Evolutionary conservation across 768 basidiomycete species (phyloP), one percentile per base, ranked within the genome.

Genomic region (Kondoa subrosea): DNA sequence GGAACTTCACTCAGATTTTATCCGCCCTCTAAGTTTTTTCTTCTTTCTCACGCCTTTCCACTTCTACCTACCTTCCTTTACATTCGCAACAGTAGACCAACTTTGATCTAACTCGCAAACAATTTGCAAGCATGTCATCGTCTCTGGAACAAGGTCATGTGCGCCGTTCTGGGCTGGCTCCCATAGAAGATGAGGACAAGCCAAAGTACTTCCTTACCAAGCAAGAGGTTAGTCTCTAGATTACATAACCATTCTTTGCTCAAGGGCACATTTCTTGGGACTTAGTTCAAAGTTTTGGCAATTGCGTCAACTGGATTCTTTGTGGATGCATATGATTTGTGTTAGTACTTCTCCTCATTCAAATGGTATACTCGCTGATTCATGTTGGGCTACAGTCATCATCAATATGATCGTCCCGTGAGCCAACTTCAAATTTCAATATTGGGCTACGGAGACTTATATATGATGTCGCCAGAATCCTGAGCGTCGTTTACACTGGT

Each of bases 321-420:
- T 64, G 65, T 68, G 65, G 68, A 68, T 58, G 68, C 62, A 30
- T 68, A 63, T 25, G 59, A 67, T 26, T 27, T 67, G n/a, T n/a
- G 67, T 68, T 15, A 68, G 67, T 34, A n/a, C n/a, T 16, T 15
- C 12, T 15, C 26, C 25, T 40, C 16, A 8, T 8, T 2, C 56
- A n/a, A 3, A 29, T 27, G 34, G 2, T 59, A 16, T 3, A 1
- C 33, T 40, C 15, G 34, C 8, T 26, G 57, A 34, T 4, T 57
- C 27, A 27, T 26, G 57, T 58, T 30, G 27, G 30, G 29, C n/a
- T 2, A n/a, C 4, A 17, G 32, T 25, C 34, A 40, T 57, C 34
- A 4, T n/a, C 50, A 25, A 8, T 27, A 34, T 16, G 32, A 34
- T n/a, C 34, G 21, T 26, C 29, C 26, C 8, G 34, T 27, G 21